A percentile compares a stretch with the other conserved stretches of the same genome.
These are phyloP conservation scores for Spathaspora arborariae DNA, from an alignment of 805 yeast genomes.

Conservation along the genomic window DNA sequence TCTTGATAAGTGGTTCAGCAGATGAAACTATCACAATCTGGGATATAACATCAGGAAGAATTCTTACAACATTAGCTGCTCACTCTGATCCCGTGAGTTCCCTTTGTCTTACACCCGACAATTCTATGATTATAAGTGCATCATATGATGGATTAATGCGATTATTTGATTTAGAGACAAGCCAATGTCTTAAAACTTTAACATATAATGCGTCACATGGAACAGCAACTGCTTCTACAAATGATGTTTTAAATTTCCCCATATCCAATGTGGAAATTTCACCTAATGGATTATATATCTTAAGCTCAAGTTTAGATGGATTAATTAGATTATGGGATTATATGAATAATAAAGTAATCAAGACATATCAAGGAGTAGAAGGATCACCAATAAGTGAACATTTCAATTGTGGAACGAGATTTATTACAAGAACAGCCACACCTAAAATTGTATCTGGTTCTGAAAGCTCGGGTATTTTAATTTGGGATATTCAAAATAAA, in stretches of 20 bases:
- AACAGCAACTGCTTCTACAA: slow-evolving; percentile 54
- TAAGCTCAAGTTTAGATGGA: slow-evolving; percentile 82
- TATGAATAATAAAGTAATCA: slow-evolving; percentile 73
- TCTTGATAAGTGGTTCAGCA: slow-evolving; percentile 76
- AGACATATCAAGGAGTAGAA: slow-evolving; percentile 50
- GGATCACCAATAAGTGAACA: slow-evolving; percentile 45
- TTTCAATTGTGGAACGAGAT: slow-evolving; percentile 50
- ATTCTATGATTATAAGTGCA: slow-evolving; percentile 78
- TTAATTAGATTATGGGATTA: slow-evolving; percentile 80
- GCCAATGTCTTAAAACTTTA: slow-evolving; percentile 87
- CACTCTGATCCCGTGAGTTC: slow-evolving; percentile 88
- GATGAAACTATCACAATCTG: slow-evolving; percentile 91
- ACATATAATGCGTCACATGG: slow-evolving; percentile 67
- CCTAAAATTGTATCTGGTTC: slow-evolving; percentile 59
- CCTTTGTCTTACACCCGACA: slow-evolving; percentile 70
- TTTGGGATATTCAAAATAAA: slow-evolving; percentile 70
- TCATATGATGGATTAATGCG: slow-evolving; percentile 91
- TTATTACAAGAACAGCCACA: slow-evolving; percentile 33
- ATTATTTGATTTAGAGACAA: slow-evolving; percentile 81
- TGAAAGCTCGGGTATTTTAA: slow-evolving; percentile 47
- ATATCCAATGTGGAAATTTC: slow-evolving; percentile 69
- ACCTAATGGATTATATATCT: slow-evolving; percentile 74
- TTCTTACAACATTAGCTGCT: slow-evolving; percentile 79
- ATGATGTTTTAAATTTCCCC: slow-evolving; percentile 55
- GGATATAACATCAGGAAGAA: slow-evolving; percentile 72